Conservation (phyloP, 2,329 filamentous ascomycete genomes). For the Colletotrichum musae region DNA sequence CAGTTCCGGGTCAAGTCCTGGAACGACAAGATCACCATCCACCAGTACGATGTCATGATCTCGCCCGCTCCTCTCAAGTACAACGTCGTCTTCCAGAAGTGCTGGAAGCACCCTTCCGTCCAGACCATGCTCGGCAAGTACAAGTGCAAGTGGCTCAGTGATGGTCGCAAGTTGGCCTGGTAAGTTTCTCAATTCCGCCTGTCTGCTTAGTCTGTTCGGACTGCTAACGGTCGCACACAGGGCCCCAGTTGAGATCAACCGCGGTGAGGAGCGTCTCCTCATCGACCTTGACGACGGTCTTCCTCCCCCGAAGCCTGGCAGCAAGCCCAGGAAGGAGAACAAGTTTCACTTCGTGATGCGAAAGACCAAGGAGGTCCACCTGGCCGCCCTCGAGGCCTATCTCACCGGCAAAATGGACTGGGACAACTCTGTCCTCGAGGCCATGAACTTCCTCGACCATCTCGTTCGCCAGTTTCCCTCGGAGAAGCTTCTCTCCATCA, state of each 20-base stretch:
- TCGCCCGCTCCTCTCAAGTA: slow-evolving; percentile 74
- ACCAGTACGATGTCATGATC: slow-evolving; percentile 87
- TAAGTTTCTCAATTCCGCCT: not conserved
- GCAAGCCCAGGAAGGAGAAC: slow-evolving; percentile 56
- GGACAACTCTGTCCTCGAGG: slow-evolving; percentile 79
- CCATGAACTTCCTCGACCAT: slow-evolving; percentile 93
- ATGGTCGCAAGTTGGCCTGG: slow-evolving; percentile 89
- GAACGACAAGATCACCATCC: slow-evolving; percentile 72
- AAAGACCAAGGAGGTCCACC: slow-evolving; percentile 76
- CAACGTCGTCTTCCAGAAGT: slow-evolving; percentile 77
- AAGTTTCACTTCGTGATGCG: slow-evolving; percentile 74
- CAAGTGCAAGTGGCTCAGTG: slow-evolving; percentile 76
- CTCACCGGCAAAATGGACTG: slow-evolving; percentile 72
- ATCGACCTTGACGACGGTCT: slow-evolving; percentile 83
- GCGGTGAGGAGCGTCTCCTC: slow-evolving; percentile 66
- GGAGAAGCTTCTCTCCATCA: slow-evolving; percentile 77
- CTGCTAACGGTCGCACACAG: not conserved
- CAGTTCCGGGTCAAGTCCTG: slow-evolving; percentile 78
- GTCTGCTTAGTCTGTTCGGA: not conserved
- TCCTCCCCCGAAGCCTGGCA: slow-evolving; percentile 53
- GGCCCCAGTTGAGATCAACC: slow-evolving; percentile 57
- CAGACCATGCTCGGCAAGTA: slow-evolving; percentile 67
- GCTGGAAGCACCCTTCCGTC: slow-evolving; percentile 78
- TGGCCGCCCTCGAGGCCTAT: slow-evolving; percentile 77
- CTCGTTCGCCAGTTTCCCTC: slow-evolving; percentile 86